These are phyloP conservation scores for Ogataea nitratoaversa DNA, from an alignment of 805 yeast genomes.

Conservation along the genomic window DNA sequence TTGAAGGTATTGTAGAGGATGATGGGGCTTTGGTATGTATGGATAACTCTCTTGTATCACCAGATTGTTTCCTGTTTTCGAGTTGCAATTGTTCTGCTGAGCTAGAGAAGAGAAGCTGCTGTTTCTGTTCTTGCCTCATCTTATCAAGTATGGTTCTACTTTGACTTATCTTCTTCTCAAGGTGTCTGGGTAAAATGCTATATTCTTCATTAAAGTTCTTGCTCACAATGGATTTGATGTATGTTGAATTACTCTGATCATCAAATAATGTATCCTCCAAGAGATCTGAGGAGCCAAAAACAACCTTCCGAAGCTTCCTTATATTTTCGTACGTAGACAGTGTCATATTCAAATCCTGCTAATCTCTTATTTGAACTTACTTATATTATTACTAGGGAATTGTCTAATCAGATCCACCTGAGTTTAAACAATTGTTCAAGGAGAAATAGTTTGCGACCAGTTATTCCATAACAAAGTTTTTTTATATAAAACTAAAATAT, in stretches of 20 bases:
- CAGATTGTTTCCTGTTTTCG: not conserved
- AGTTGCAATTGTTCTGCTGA: not conserved
- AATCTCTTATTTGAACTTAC: too few species aligned
- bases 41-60: slow-evolving; percentile 9
- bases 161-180: slow-evolving; percentile 7
- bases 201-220: slow-evolving; percentile 8
- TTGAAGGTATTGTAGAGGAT: not conserved
- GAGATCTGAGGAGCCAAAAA: slow-evolving; percentile 3
- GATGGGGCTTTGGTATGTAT: slow-evolving; percentile 3
- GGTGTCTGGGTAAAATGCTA: slow-evolving; percentile 11
- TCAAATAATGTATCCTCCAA: slow-evolving; percentile 4
- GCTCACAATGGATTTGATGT: slow-evolving; percentile 9
- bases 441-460: not conserved
- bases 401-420: too few species aligned
- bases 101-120: not conserved
- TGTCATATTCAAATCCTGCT: not conserved
- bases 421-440: too few species aligned
- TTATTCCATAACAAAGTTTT: not conserved
- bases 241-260: slow-evolving; percentile 6
- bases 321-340: slow-evolving; percentile 4
- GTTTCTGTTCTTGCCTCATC: slow-evolving; percentile 8
- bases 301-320: slow-evolving; percentile 5
- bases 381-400: too few species aligned
- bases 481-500: too few species aligned
- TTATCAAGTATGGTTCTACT: slow-evolving; percentile 18